Percentiles rank a stretch among this genome's conserved stretches.
Evolutionary conservation across 768 basidiomycete genomes (phyloP).

Genomic region (Kwoniella shandongensis): DNA sequence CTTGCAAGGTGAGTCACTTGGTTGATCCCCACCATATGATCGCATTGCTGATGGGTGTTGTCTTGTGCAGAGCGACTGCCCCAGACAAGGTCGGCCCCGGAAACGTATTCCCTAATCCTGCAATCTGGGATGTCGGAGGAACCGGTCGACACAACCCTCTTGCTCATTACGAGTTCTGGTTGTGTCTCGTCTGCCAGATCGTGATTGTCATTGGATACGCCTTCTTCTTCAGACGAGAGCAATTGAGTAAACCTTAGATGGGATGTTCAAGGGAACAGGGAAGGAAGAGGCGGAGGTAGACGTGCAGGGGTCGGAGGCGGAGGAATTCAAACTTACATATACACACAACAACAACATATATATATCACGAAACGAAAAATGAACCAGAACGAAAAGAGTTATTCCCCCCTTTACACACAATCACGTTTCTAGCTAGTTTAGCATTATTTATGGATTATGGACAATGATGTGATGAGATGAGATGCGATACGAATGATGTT

Average conservation of each 20-base stretch:
- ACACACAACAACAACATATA: background rate
- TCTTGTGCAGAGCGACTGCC: conserved; percentile 38
- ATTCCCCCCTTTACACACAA: too few species aligned
- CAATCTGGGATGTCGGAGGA: conserved; percentile 79
- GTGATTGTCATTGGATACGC: conserved; percentile 88
- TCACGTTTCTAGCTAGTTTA: too few species aligned
- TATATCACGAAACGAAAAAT: conserved; percentile 2
- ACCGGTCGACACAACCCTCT: conserved; percentile 48
- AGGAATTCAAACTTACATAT: background rate
- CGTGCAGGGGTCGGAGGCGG: background rate
- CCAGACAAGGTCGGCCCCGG: conserved; percentile 67
- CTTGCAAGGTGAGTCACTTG: conserved; percentile 62
- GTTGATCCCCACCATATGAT: background rate
- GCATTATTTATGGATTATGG: too few species aligned
- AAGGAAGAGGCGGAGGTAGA: background rate
- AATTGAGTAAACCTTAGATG: conserved; percentile 57
- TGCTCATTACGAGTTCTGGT: conserved; percentile 68
- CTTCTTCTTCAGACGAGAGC: conserved; percentile 96
- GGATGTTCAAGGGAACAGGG: background rate
- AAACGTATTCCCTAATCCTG: conserved; percentile 86
- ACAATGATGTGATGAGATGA: too few species aligned
- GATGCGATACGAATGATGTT: too few species aligned
- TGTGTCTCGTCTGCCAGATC: conserved; percentile 62
- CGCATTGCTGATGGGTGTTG: background rate
- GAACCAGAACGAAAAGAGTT: too few species aligned